Evolutionary conservation across 176 grass and related monocot species (phyloP), one percentile per base, ranked within the genome.

Genomic region (Zoysia japonica): DNA sequence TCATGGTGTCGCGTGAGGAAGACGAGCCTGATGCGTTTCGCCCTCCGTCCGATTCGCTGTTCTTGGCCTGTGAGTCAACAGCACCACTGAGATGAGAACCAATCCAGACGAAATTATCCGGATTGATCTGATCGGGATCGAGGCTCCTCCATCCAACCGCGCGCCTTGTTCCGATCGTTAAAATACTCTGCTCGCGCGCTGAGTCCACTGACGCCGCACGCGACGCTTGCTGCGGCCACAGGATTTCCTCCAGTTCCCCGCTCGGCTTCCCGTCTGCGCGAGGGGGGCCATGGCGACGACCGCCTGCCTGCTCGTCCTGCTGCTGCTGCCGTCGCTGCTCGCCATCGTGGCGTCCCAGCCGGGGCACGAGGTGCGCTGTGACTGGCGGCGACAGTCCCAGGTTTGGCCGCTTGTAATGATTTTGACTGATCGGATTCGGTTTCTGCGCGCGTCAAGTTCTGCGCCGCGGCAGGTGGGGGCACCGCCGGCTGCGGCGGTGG

Each of bases 391-490:
- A 42, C 6, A 52, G n/a, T 59, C 67, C 5, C 36, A 11, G 4
- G 2, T 64, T 12, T 11, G 4, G 16, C 38, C 16, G 10, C 39
- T 28, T 67, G 61, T 70, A 28, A 28, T 28, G 35, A 78, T 51
- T 5, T 45, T 28, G 39, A 66, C 41, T 65, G 47, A 85, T 79
- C 40, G 64, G 64, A 9, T 72, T 62, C 72, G 38, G 50, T 57
- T 67, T 76, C 46, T 16, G 57, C 40, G 39, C 5, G 61, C 19
- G 46, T 60, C 63, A 81, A 90, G 91, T 90, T 93, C 80, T 93
- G 88, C 77, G 71, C 81, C 47, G 85, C 80, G 38, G 73, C 67
- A 28, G 78, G 70, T 47, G 81, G 67, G 64, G 74, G 53, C 44
- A 57, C 61, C 64, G 39, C 39, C 59, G 39, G 66, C 48, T 69